Percentiles rank a stretch among this genome's conserved stretches.
These are phyloP conservation scores for Aspergillus sparsus DNA, from an alignment of 495 filamentous ascomycete genomes.

Conservation along the genomic window DNA sequence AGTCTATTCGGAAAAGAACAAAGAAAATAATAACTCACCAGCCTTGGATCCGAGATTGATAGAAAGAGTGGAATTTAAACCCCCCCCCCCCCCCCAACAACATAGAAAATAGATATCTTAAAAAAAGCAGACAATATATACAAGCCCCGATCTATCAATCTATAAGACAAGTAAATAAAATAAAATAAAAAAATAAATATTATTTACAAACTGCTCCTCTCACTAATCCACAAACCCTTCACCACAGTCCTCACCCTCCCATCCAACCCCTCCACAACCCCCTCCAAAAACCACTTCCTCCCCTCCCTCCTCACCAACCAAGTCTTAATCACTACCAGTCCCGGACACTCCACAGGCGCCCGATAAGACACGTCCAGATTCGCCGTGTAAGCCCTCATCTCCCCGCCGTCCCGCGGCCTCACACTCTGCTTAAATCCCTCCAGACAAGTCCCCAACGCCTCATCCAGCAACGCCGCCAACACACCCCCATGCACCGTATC, in stretches of 20 bases:
- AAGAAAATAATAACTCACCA: no score
- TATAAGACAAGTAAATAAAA: no score
- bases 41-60: no score
- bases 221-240: not conserved
- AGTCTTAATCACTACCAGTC: not conserved
- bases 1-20: no score
- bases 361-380: constrained; percentile 11
- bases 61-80: no score
- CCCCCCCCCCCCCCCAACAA: no score
- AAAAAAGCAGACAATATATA: no score
- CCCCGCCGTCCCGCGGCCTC: not conserved
- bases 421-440: constrained; percentile 9
- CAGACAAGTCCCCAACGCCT: constrained; percentile 10
- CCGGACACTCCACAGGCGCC: not conserved
- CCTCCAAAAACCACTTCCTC: not conserved
- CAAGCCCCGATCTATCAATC: no score
- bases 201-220: no score
- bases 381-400: constrained; percentile 8
- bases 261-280: not conserved
- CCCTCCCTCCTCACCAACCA: constrained; percentile 4
- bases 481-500: constrained; percentile 12
- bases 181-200: no score
- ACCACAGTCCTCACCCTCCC: not conserved
- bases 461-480: constrained; percentile 3
- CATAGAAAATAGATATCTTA: no score